These are phyloP conservation scores for Allium fistulosum DNA, from an alignment of 106 monocot species.

Conservation along the genomic window DNA sequence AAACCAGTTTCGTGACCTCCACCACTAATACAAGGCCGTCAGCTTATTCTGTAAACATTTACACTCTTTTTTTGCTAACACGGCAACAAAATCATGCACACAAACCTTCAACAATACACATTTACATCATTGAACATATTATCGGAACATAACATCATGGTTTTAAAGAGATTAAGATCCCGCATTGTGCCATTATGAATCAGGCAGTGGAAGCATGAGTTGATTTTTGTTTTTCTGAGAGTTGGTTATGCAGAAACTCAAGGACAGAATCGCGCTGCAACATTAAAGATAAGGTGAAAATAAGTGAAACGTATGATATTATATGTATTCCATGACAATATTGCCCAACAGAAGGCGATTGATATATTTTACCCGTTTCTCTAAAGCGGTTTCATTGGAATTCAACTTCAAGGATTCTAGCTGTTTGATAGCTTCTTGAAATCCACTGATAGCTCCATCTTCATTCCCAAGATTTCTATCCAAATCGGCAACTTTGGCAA, in stretches of 20 bases:
- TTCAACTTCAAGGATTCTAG: slow-evolving; percentile 77
- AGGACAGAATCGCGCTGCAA: slow-evolving; percentile 71
- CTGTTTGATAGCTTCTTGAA: slow-evolving; percentile 73
- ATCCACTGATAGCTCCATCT: slow-evolving; percentile 46
- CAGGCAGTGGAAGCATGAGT: slow-evolving; percentile 15
- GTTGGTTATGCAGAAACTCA: slow-evolving; percentile 52
- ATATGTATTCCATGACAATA: background rate
- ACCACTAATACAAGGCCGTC: too few relatives aligned
- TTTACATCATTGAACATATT: background rate
- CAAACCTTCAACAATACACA: background rate
- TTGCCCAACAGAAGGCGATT: background rate
- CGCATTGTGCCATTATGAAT: background rate
- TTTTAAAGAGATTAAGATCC: background rate
- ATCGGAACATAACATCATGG: background rate
- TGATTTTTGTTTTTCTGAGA: slow-evolving; percentile 31
- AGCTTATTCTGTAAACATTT: too few relatives aligned
- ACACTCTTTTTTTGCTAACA: too few relatives aligned
- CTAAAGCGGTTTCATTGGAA: slow-evolving; percentile 40
- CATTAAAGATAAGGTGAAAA: background rate
- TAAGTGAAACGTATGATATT: background rate
- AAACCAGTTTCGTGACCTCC: too few relatives aligned
- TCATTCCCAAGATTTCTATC: slow-evolving; percentile 72
- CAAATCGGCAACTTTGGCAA: slow-evolving; percentile 93
- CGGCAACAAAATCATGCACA: too few relatives aligned
- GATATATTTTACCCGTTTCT: slow-evolving; percentile 45